These are phyloP conservation scores for Entomortierella chlamydospora DNA, from an alignment of 192 early-diverging fungal genomes.

Conservation along the genomic window DNA sequence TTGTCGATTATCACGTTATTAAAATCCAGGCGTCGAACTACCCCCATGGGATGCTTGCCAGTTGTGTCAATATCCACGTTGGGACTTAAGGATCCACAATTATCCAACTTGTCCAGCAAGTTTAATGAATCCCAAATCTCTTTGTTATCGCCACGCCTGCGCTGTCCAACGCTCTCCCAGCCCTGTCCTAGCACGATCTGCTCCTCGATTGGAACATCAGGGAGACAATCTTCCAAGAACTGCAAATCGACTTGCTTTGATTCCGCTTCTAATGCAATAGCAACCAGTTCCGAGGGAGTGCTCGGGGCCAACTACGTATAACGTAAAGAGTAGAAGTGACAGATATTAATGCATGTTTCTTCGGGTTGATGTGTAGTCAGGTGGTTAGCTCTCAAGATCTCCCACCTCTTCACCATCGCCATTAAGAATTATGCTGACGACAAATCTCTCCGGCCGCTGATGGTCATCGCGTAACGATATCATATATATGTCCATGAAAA, in stretches of 20 bases:
- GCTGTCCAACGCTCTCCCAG: slow-evolving; percentile 19
- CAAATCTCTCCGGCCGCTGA: slow-evolving; percentile 41
- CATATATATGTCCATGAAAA: slow-evolving; percentile 45
- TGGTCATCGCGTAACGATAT: slow-evolving; percentile 21
- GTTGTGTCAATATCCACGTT: not conserved
- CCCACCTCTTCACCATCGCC: slow-evolving; percentile 51
- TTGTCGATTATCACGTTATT: not conserved
- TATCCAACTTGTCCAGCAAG: not conserved
- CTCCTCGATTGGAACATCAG: slow-evolving; percentile 34
- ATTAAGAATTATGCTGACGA: slow-evolving; percentile 40
- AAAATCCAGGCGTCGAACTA: not conserved
- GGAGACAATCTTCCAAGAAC: slow-evolving; percentile 8
- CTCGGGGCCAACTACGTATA: slow-evolving; percentile 41
- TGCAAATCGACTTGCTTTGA: slow-evolving; percentile 27
- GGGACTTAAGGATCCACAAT: not conserved
- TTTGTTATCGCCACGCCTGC: slow-evolving; percentile 1
- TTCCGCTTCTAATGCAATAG: slow-evolving; percentile 37
- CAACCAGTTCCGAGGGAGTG: slow-evolving; percentile 36
- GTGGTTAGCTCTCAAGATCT: too few relatives aligned
- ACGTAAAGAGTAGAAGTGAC: not conserved
- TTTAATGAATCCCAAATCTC: slow-evolving; percentile 10
- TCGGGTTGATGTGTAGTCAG: too few relatives aligned
- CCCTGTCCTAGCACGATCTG: slow-evolving; percentile 25
- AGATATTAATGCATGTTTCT: too few relatives aligned
- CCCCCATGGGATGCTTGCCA: not conserved